Evolutionary conservation across 306 rosid genomes (phyloP), one percentile per base, ranked within the genome.

Genomic region (Quercus agrifolia): DNA sequence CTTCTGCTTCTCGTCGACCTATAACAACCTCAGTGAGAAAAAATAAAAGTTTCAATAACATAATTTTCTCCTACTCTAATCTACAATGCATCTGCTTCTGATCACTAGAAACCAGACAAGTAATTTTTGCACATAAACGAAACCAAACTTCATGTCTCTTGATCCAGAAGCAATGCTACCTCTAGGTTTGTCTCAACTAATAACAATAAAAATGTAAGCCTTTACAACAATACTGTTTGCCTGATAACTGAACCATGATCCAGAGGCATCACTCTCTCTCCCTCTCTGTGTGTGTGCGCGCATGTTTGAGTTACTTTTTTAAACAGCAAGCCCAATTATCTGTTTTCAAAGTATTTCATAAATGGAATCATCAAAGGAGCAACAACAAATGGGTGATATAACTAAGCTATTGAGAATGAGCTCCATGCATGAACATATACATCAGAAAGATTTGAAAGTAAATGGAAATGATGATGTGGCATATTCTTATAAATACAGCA

Each of bases 1-100:
- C 80, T 95, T 95, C 82, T 88, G 93, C 86, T 95, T 95, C 80
- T 95, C 99, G 10, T 95, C 99, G 75, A 95, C 98, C 99, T 95
- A 77, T 49, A 78, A 75, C 75, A 76, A 82, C 33, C 54, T 23
- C 70, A 71, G 54, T 51, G 64, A 76, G 75, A 71, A 74, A 35
- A 38, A 38, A 38, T 2, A 76, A 74, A 20, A 28, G 54, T 18
- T 71, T 25, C 69, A 38, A 55, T 0, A 49, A 20, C 23, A 62
- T 77, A 73, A 41, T 77, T 12, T 57, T 63, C 56, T 57, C 77
- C 67, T 13, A 20, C 52, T 70, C 49, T 52, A 51, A 77, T 72
- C 79, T 71, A 73, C 31, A 30, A 62, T 3, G 76, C 33, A 80
- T 69, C 54, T 63, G 78, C 41, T 33, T 70, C 23, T 9, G 56